Base-by-base conservation (phyloP, 257 asterid genomes). In the Jaltomata sinuosa region DNA sequence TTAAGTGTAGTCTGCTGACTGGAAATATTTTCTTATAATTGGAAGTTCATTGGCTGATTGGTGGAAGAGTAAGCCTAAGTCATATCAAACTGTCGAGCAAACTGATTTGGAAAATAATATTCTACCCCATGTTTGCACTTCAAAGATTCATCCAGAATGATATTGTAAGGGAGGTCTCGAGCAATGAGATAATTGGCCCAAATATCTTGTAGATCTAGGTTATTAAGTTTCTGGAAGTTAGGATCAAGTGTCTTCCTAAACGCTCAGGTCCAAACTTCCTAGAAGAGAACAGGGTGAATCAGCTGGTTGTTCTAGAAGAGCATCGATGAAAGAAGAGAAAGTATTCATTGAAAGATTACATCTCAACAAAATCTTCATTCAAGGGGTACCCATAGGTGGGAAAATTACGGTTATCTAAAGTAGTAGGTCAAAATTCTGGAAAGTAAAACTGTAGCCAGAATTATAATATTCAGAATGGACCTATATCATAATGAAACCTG, bases 381-480 rank as follows among this genome's bases (percentile, higher is more conserved):
- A 80, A 80, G 45, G 84, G 15, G 15, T 10, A 32, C 22, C 83
- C 55, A 3, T 55, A 80, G 31, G 34, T 80, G 19, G 38, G 74
- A n/a, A 74, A 38, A 80, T 21, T 22, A 34, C 31, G 38, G 6
- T 21, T 4, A 36, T 21, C 36, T 0, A 52, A 38, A 6, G 11
- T 38, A 11, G 14, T 22, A 57, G 74, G 84, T 55, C 45, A 19
- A 57, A 34, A 18, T 57, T 80, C 55, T 5, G 84, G 74, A 57
- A 80, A 80, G 74, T 80, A 80, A 11, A 55, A 22, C 16, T 57
- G 74, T 80, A 80, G 47, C 84, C 84, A 80, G 18, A 80, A 18
- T 27, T 80, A 54, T 29, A 80, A 80, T 22, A 57, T 31, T 74
- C 84, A 80, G 27, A 80, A 80, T 0, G 84, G 74, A 10, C 74